Conservation (phyloP, 176 grass and related monocot species). For the Rhynchospora tenuis region DNA sequence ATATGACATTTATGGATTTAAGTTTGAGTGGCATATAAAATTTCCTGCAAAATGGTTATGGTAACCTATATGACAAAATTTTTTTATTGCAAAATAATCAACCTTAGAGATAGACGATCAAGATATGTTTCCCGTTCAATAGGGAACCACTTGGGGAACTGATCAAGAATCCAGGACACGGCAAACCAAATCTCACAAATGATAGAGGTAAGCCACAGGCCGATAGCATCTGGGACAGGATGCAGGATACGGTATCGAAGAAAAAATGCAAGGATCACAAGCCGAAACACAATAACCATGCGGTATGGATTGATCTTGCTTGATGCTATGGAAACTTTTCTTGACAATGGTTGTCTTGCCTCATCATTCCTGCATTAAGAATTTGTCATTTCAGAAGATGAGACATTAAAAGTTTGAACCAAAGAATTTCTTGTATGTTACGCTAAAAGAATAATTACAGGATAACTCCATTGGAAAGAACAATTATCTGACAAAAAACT, state of each 20-base stretch:
- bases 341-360: conserved; percentile 81
- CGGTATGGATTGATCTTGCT: conserved; percentile 97
- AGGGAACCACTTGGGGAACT: conserved; percentile 99
- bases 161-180: conserved; percentile 93
- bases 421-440: not conserved
- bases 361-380: conserved; percentile 62
- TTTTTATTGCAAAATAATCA: not conserved
- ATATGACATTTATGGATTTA: not conserved
- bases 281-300: conserved; percentile 83
- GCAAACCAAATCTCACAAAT: conserved; percentile 97
- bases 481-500: not conserved
- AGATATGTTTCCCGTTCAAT: conserved; percentile 98
- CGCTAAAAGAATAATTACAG: not conserved
- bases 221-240: conserved; percentile 74
- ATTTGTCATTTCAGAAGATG: not conserved
- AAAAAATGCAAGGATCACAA: conserved; percentile 75
- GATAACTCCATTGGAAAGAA: not conserved
- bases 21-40: not conserved
- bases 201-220: conserved; percentile 83
- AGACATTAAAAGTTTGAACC: not conserved
- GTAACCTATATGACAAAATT: not conserved
- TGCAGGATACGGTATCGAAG: conserved; percentile 79
- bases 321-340: conserved; percentile 93
- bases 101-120: conserved; percentile 79
- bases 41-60: not conserved